These are phyloP conservation scores for Didymella sp. DNA, from an alignment of 2,329 filamentous ascomycete genomes.

Conservation along the genomic window DNA sequence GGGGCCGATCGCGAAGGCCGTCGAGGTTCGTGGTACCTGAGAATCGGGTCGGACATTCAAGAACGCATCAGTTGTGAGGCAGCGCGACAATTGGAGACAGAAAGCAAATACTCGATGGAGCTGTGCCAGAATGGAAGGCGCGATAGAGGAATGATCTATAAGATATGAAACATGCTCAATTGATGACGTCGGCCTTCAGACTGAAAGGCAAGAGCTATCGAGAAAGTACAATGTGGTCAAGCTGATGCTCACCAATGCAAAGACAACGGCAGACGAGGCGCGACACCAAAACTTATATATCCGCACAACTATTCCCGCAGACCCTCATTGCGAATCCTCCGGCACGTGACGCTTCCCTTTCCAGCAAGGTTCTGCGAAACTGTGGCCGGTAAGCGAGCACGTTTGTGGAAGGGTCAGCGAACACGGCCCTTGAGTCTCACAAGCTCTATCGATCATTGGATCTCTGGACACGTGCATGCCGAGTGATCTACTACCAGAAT, in stretches of 20 bases:
- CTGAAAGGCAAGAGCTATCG: background rate
- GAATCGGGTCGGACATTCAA: background rate
- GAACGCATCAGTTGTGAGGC: background rate
- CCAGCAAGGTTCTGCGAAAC: slow-evolving; percentile 20
- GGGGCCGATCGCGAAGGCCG: background rate
- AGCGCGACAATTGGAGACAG: background rate
- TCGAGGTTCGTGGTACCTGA: background rate
- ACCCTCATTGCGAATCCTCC: slow-evolving; percentile 5
- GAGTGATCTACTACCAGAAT: background rate
- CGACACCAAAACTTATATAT: slow-evolving; percentile 8
- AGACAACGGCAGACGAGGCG: background rate
- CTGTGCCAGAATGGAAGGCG: background rate
- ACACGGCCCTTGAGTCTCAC: background rate
- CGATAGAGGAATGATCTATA: background rate
- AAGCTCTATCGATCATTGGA: background rate
- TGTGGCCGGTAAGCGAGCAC: slow-evolving; percentile 8
- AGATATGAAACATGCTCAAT: background rate
- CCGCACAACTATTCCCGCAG: slow-evolving; percentile 1
- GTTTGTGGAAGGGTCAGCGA: slow-evolving; percentile 7
- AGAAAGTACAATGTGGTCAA: background rate
- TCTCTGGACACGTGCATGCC: background rate
- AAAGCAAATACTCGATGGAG: background rate
- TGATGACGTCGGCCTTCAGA: background rate
- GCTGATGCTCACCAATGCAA: background rate
- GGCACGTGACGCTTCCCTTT: slow-evolving; percentile 12